Conservation (phyloP, 768 basidiomycete species). For the Terana coerulea region DNA sequence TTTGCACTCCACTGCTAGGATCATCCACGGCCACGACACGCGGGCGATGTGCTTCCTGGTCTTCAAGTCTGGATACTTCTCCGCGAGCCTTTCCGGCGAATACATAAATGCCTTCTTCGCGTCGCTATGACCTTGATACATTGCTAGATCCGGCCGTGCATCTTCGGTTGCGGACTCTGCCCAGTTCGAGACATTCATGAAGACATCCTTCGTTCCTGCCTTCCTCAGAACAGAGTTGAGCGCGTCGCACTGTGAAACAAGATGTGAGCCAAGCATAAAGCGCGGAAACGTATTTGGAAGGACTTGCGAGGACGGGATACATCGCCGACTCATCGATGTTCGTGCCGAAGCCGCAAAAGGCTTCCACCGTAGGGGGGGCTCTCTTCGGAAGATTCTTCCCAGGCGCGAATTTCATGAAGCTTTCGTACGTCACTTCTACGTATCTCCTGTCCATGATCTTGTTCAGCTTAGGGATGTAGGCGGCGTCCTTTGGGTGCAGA, state of each 20-base stretch:
- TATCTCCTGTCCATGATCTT: too few relatives aligned
- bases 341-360: too few relatives aligned
- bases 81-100: too few relatives aligned
- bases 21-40: neutral
- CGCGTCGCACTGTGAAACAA: neutral
- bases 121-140: neutral
- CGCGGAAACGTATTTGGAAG: neutral
- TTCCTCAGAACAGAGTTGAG: neutral
- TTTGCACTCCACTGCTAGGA: neutral
- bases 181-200: neutral
- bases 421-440: too few relatives aligned
- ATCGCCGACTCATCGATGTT: too few relatives aligned
- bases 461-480: too few relatives aligned
- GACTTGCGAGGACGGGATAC: neutral
- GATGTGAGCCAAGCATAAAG: neutral
- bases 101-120: neutral
- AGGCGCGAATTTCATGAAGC: too few relatives aligned
- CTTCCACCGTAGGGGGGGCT: too few relatives aligned
- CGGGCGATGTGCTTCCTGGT: neutral
- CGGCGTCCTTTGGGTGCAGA: too few relatives aligned
- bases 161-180: neutral
- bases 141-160: neutral
- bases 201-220: neutral
- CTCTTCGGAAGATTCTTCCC: too few relatives aligned
- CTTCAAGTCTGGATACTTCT: neutral